A percentile compares a stretch with the other conserved stretches of the same genome.
Conservation (phyloP, 163 green algal species). For the Prototheca wickerhamii region DNA sequence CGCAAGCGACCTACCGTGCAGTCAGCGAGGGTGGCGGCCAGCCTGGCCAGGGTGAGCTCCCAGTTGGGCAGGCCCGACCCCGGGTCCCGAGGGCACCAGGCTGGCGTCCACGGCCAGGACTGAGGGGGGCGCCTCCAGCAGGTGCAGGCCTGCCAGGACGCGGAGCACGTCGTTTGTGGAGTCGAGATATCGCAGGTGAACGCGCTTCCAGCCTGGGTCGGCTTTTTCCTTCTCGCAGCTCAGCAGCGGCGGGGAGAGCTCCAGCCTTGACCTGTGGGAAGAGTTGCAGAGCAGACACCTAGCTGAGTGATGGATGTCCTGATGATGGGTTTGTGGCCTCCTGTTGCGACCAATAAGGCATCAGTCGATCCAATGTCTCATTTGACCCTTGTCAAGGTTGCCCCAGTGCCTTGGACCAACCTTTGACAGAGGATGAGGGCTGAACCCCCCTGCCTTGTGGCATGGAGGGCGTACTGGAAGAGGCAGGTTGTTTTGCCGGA, state of each 20-base stretch:
- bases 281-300: too few species aligned
- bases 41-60: neutral
- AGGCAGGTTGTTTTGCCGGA: conserved; percentile 23
- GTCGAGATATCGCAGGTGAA: conserved; percentile 25
- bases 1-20: too few species aligned
- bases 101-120: neutral
- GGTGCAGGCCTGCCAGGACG: neutral
- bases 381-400: too few species aligned
- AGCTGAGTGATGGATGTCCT: too few species aligned
- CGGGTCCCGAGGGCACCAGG: neutral
- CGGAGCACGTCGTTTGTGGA: neutral
- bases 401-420: too few species aligned
- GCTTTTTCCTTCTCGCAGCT: neutral
- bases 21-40: neutral
- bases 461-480: conserved; percentile 11
- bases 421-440: conserved; percentile 22
- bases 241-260: conserved; percentile 17
- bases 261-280: conserved; percentile 13
- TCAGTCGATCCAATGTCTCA: too few species aligned
- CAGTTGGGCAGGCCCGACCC: neutral
- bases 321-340: too few species aligned
- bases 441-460: neutral
- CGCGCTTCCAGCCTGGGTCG: conserved; percentile 12
- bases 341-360: too few species aligned
- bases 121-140: neutral